Evolutionary conservation across 2,329 filamentous ascomycete species (phyloP), one percentile per base, ranked within the genome.

Genomic region (Leptographium galeiforme): DNA sequence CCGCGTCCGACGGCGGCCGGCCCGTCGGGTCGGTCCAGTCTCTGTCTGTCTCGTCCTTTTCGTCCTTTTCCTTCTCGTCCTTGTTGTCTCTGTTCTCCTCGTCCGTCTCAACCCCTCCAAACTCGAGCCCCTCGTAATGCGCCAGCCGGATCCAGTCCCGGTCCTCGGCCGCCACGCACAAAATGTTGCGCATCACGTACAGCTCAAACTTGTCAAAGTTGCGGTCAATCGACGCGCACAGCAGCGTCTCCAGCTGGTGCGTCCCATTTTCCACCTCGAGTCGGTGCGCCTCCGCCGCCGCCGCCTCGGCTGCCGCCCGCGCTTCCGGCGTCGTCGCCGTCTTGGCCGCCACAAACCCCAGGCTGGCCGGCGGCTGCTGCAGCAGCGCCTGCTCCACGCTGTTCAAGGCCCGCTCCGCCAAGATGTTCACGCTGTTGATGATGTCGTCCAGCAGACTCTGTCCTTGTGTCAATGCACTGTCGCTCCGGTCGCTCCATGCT

Each of bases 361-460:
- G 79, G 14, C 81, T 76, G 32, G 83, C 75, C 0, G 90, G 86
- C 1, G 86, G 80, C 3, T 86, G 84, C 50, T 78, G 77, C 49
- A 88, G 74, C 19, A 98, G 81, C 1, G 88, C 87, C 53, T 82
- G 80, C 68, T 97, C 93, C 59, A 97, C 82, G 56, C 86, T 88
- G 63, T 88, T 87, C 63, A 95, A 83, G 52, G 89, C 90, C 67
- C 85, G 85, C 69, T 95, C 93, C 63, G 93, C 85, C 62, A 96
- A 80, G 63, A 91, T 87, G 72, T 97, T 98, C 68, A 96, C 82
- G 53, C 85, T 87, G 74, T 97, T 96, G 72, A 97, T 95, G 62
- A 97, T 90, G 70, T 97, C 91, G 79, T 98, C 93, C 64, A 98
- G 85, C 44, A 98, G 81, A 57, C 87, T 87, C 90, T 95, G 63